Evolutionary conservation across 202 grass and related monocot species (phyloP), one percentile per base, ranked within the genome.

Genomic region (Miscanthus sacchariflorus): DNA sequence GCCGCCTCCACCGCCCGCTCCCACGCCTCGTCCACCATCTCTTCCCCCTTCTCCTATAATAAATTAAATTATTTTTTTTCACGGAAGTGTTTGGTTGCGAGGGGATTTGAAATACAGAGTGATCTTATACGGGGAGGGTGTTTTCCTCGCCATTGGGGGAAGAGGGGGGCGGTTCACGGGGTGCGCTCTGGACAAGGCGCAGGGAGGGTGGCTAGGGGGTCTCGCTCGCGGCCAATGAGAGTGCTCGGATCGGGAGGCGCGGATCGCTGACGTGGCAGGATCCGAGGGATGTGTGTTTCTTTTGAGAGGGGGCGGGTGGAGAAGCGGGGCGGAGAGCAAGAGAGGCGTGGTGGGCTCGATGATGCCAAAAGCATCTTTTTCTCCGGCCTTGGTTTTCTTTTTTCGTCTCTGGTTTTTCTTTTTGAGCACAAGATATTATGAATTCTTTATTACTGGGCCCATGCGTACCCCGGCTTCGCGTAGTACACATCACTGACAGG

Each of bases 1-100:
- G 95, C 95, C 83, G 95, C 87, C 90, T 98, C 95, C 54, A 98
- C 93, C 74, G 95, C 91, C 87, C 95, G 80, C 86, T 98, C 95
- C 95, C 95, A 98, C 54, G 91, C 95, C 84, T 98, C 93, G 58
- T 98, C 95, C 93, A 98, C 72, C 64, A 30, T n/a, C 30, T n/a
- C 61, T n/a, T 38, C 48, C 36, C 36, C 72, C 76, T 77, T 33
- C 72, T 18, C 33, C 35, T 12, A 58, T 23, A 54, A 56, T 73
- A 15, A 68, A 77, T 72, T 79, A 71, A 71, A 19, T 46, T 44
- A 66, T n/a, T 84, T 61, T 63, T 70, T 28, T 38, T 39, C 25
- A 33, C 50, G 2, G 36, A 6, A 66, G 68, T 23, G 78, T 86
- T 82, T 83, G 71, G 68, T 81, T 82, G 46, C 38, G 7, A 33